These are phyloP conservation scores for Lasiosphaeria hispida DNA, from an alignment of 495 filamentous ascomycete species.

Conservation along the genomic window DNA sequence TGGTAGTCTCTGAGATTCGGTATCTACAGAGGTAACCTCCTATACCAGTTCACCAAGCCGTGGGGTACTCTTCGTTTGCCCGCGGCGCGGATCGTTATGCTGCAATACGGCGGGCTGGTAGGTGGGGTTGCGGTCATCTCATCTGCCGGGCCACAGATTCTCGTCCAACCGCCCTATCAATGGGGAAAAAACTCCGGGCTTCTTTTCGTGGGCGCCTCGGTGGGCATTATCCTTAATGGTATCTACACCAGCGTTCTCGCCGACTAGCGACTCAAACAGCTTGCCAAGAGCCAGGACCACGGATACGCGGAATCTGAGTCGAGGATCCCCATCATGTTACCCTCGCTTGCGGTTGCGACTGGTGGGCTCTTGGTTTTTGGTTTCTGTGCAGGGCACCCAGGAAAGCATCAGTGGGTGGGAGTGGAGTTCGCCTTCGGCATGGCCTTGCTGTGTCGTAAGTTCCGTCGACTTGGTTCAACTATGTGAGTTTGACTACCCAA, in stretches of 20 bases:
- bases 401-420: slow-evolving; percentile 25
- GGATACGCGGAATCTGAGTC: slow-evolving; percentile 31
- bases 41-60: slow-evolving; percentile 27
- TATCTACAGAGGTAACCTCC: slow-evolving; percentile 16
- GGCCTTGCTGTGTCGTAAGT: slow-evolving; percentile 34
- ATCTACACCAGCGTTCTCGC: slow-evolving; percentile 15
- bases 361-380: slow-evolving; percentile 32
- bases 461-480: slow-evolving; percentile 30
- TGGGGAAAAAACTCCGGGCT: slow-evolving; percentile 28
- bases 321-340: slow-evolving; percentile 26
- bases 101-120: slow-evolving; percentile 31
- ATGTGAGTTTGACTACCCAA: slow-evolving; percentile 25
- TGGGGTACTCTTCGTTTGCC: slow-evolving; percentile 28
- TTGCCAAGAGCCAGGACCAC: slow-evolving; percentile 15
- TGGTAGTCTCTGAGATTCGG: slow-evolving; percentile 18
- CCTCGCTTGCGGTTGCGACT: slow-evolving; percentile 25
- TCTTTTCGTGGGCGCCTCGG: slow-evolving; percentile 27
- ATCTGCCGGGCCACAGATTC: slow-evolving; percentile 26
- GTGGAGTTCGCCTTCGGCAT: slow-evolving; percentile 32
- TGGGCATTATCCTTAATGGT: slow-evolving; percentile 25
- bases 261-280: slow-evolving; percentile 19
- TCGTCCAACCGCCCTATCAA: slow-evolving; percentile 21
- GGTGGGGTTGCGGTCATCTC: slow-evolving; percentile 28
- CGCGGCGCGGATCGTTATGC: slow-evolving; percentile 25
- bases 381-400: slow-evolving; percentile 27